Base-by-base conservation (phyloP, 2,329 filamentous ascomycete genomes). In the Fusarium chaquense region DNA sequence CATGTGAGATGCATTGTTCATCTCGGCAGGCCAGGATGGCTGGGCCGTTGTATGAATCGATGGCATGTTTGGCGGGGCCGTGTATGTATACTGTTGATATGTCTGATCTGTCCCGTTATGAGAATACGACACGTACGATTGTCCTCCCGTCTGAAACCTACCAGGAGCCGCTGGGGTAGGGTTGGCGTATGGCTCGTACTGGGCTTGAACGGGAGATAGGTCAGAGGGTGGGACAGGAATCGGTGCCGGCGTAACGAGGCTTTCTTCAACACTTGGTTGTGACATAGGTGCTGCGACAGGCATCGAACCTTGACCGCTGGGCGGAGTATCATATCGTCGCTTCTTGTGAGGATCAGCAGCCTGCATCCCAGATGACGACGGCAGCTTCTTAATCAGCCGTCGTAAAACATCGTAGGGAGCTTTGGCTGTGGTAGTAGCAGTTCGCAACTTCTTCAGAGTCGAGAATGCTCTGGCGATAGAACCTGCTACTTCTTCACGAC, bases 341-440 rank as follows among this genome's bases (percentile, higher is more conserved):
- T 54, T 65, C 46, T 65, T 65, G 4, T 54, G 28, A 35, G 41
- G 6, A 30, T 61, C 62, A 8, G 8, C 5, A 16, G 46, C 30
- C 36, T 61, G 41, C 22, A 65, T 53, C 30, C 35, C 47, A 32
- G 26, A 32, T 30, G 41, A 33, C 16, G 61, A 52, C 20, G 62
- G 62, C 10, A 65, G 9, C 30, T 65, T 65, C 61, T 65, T 65
- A 60, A 65, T 53, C 61, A 65, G 18, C 22, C 62, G 46, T 35
- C 54, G 35, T 32, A 65, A n/a, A 49, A 65, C 61, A 46, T 65
- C 61, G 2, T 65, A 65, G 11, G 62, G 62, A 24, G 62, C 62
- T 20, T 65, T 65, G 22, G 62, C 62, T 24, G 62, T 65, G 22
- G 40, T 65, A 0, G 62, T 65, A 18, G 62, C 62, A 13, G 62